Base-by-base conservation (phyloP, 202 grass and related monocot species). In the Carex arenaria region DNA sequence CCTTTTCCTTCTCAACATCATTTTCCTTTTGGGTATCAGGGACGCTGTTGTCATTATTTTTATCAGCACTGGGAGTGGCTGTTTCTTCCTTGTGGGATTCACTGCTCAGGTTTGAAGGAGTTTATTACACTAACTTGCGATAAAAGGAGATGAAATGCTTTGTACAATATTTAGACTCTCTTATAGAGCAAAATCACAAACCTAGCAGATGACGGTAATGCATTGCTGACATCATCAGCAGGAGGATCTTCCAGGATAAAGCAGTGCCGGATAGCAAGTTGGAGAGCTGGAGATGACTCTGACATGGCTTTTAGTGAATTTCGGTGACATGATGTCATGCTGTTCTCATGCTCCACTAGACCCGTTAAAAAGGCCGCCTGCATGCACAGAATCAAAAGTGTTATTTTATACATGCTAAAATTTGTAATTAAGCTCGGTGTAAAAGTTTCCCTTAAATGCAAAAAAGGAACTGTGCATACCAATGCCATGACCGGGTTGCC, bases 401-500 rank as follows among this genome's bases (percentile, higher is more conserved):
- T 59, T 77, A 77, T 7, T 28, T 60, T n/a, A 59, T 40, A 78
- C 53, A 78, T 54, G 31, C 36, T 12, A 78, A 40, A 75, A 59
- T 70, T 61, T 74, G 36, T 42, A 83, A n/a, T 82, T 17, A 55
- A 68, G 17, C 80, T 61, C 28, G 2, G 38, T 7, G 20, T 83
- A 19, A 15, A 74, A 61, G 69, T 5, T 61, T 49, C 56, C 63
- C 17, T 69, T 38, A 10, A 15, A 81, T 36, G 47, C 43, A 82
- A 53, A 38, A 74, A 12, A 23, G 20, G 64, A 62, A 78, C 59
- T 79, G 34, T 62, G 85, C 91, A 88, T 88, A 96, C 96, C 82
- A 99, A 66, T 82, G 96, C 88, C 91, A 99, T 99, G 80, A 99
- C 93, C 65, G 96, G 96, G 80, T 99, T 95, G 78, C 96, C 96